Evolutionary conservation across 768 basidiomycete species (phyloP), one percentile per base, ranked within the genome.

Genomic region (Tylopilus subfusipes): DNA sequence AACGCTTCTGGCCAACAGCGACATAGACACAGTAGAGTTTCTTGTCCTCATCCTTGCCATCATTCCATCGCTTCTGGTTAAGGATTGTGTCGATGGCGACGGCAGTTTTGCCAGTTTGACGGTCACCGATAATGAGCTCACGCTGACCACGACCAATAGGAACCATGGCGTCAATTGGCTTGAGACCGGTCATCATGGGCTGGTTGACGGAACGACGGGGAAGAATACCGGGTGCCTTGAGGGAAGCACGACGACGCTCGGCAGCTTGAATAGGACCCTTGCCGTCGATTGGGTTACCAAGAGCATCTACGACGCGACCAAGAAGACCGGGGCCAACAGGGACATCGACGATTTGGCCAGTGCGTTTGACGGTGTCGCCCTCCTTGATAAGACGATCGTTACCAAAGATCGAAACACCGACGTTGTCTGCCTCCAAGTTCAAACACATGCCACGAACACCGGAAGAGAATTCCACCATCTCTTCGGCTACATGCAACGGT

Each of bases 391-490:
- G 84, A 83, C 91, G 91, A 77, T 93, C 90, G 72, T 89, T 90
- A 84, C 88, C 90, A 83, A 99, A 99, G 81, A 98, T 95, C 80
- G 97, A 93, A 71, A 99, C 93, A 93, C 97, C 97, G 82, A 98
- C 96, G 69, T 98, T 98, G 87, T 98, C 97, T 77, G 96, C 93
- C 79, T 99, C 97, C 86, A 99, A 89, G 90, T 99, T 99, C 76
- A 99, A 78, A 77, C 95, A 98, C 97, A 99, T 99, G 82, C 97
- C 97, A 73, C 97, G 95, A 68, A 99, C 86, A 77, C 97, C 97
- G 48, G 97, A 98, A 47, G 96, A 93, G 84, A 99, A 99, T 84
- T 99, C 97, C 84, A 99, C 97, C 97, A 99, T 99, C 86, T 99
- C 97, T 79, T 99, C 97, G 78, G 88, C 88, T 94, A 75, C 46